A percentile compares a stretch with the other conserved stretches of the same genome.
These are phyloP conservation scores for Vigna angularis DNA, from an alignment of 306 rosid species.

Conservation along the genomic window DNA sequence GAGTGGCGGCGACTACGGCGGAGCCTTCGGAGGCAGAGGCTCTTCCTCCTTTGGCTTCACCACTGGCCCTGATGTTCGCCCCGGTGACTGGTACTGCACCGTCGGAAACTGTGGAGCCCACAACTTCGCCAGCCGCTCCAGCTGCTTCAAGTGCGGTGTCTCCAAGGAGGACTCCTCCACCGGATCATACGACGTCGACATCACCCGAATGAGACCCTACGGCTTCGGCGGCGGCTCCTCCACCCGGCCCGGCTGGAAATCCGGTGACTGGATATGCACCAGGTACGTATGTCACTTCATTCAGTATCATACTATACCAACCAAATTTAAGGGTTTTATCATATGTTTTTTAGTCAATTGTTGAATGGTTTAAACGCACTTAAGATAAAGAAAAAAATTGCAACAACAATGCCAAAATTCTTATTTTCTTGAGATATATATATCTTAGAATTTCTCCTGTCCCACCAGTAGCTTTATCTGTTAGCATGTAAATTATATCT, in stretches of 20 bases:
- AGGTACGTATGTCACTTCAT: constrained; percentile 49
- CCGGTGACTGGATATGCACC: constrained; percentile 92
- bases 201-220: constrained; percentile 57
- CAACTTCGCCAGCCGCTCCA: constrained; percentile 92
- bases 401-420: too few relatives aligned
- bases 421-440: too few relatives aligned
- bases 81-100: constrained; percentile 92
- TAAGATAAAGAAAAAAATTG: too few relatives aligned
- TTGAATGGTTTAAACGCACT: not conserved
- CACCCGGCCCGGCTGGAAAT: constrained; percentile 83
- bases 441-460: not conserved
- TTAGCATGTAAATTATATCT: not conserved
- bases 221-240: constrained; percentile 56
- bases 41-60: constrained; percentile 66
- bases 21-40: constrained; percentile 53
- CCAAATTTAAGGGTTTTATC: too few relatives aligned
- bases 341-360: not conserved
- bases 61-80: constrained; percentile 88
- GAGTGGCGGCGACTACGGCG: constrained; percentile 46
- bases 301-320: not conserved
- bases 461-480: too few relatives aligned
- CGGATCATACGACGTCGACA: constrained; percentile 54
- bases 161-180: constrained; percentile 69
- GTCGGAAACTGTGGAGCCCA: constrained; percentile 84
- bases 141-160: constrained; percentile 91